Evolutionary conservation across 768 basidiomycete species (phyloP).

Genomic region (Phlebiopsis flavidoalba): DNA sequence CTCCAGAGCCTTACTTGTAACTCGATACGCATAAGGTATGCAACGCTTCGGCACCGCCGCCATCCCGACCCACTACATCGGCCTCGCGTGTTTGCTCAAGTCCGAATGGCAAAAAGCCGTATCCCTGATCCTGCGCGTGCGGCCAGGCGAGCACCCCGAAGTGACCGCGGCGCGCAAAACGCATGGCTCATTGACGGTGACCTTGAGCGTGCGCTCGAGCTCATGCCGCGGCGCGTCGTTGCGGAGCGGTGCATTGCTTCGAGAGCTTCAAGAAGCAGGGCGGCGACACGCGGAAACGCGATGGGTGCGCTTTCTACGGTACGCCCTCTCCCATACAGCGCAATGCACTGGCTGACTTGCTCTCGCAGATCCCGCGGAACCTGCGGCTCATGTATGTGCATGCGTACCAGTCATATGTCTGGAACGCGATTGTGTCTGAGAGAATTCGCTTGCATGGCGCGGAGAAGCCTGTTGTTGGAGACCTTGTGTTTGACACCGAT

Average conservation of each 20-base stretch:
- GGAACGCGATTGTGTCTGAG: slow-evolving; percentile 97
- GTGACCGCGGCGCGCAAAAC: slow-evolving; percentile 72
- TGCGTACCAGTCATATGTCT: slow-evolving; percentile 97
- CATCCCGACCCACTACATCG: slow-evolving; percentile 92
- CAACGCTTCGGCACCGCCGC: slow-evolving; percentile 97
- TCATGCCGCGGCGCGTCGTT: slow-evolving; percentile 88
- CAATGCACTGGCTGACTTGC: not conserved
- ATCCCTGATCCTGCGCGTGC: slow-evolving; percentile 70
- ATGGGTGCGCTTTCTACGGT: slow-evolving; percentile 87
- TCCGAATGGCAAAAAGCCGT: slow-evolving; percentile 90
- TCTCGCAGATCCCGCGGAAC: slow-evolving; percentile 82
- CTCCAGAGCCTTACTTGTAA: not conserved
- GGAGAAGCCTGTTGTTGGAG: slow-evolving; percentile 74
- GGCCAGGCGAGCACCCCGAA: slow-evolving; percentile 92
- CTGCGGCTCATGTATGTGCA: slow-evolving; percentile 97
- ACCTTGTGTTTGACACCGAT: slow-evolving; percentile 74
- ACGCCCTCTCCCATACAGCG: slow-evolving; percentile 14
- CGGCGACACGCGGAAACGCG: slow-evolving; percentile 73
- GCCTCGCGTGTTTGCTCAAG: slow-evolving; percentile 78
- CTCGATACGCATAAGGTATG: slow-evolving; percentile 59
- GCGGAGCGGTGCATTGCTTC: slow-evolving; percentile 89
- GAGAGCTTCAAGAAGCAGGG: slow-evolving; percentile 84
- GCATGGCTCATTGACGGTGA: slow-evolving; percentile 87
- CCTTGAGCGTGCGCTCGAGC: slow-evolving; percentile 71
- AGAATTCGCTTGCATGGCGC: slow-evolving; percentile 76